Evolutionary conservation across 2,329 filamentous ascomycete genomes (phyloP).

Genomic region (Aspergillus tanneri): DNA sequence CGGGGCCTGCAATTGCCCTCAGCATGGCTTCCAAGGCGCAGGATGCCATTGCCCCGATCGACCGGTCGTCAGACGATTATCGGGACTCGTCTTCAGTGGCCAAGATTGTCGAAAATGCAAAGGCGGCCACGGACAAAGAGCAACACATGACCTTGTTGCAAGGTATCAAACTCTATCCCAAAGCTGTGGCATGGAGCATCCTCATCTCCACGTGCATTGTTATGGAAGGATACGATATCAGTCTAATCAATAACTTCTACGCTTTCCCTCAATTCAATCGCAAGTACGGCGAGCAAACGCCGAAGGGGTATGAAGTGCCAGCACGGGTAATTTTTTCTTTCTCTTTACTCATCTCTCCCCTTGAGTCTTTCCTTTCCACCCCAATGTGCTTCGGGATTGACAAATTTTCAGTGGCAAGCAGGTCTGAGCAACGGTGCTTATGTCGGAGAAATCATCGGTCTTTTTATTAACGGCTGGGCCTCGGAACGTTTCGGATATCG

Average conservation of each 20-base stretch:
- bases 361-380: neutral
- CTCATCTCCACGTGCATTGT: slow-evolving; percentile 86
- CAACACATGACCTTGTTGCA: slow-evolving; percentile 71
- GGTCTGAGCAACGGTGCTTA: slow-evolving; percentile 47
- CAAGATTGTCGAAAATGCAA: slow-evolving; percentile 42
- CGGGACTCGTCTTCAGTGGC: slow-evolving; percentile 26
- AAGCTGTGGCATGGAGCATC: slow-evolving; percentile 79
- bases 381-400: slow-evolving; percentile 16
- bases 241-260: slow-evolving; percentile 78
- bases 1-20: slow-evolving; percentile 11
- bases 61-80: slow-evolving; percentile 16
- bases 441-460: slow-evolving; percentile 50
- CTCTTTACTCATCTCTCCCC: neutral
- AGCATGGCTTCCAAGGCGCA: slow-evolving; percentile 32
- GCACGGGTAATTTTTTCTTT: slow-evolving; percentile 33
- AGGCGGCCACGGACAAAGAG: slow-evolving; percentile 46
- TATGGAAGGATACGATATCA: slow-evolving; percentile 89
- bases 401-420: slow-evolving; percentile 43
- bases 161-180: slow-evolving; percentile 79
- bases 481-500: slow-evolving; percentile 55
- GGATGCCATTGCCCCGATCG: slow-evolving; percentile 28
- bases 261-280: slow-evolving; percentile 42
- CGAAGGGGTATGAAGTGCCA: slow-evolving; percentile 41
- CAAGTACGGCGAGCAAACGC: slow-evolving; percentile 40
- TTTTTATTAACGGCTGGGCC: slow-evolving; percentile 53